Evolutionary conservation across 2,329 filamentous ascomycete species (phyloP).

Genomic region (Nakataea oryzae): DNA sequence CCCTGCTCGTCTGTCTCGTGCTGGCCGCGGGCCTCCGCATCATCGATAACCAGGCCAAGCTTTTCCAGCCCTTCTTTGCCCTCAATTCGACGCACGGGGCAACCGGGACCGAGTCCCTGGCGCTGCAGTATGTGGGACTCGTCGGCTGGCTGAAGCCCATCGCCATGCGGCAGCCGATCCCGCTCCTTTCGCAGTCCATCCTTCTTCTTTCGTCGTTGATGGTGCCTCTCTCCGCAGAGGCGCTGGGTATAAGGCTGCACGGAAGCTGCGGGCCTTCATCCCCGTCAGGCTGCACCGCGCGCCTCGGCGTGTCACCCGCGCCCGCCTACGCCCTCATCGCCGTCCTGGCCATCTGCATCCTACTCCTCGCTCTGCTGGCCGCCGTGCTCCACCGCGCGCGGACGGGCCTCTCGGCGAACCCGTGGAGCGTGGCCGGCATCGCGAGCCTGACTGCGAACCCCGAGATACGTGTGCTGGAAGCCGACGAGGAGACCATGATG

Average conservation of each 20-base stretch:
- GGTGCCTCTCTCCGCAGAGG: conserved; percentile 28
- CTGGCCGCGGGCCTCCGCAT: conserved; percentile 27
- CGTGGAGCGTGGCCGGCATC: conserved; percentile 28
- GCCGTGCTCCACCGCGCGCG: conserved; percentile 19
- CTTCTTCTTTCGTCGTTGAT: conserved; percentile 22
- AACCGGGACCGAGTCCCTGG: conserved; percentile 27
- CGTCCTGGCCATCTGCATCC: conserved; percentile 19
- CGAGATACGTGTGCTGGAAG: conserved; percentile 14
- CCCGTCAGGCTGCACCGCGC: conserved; percentile 20
- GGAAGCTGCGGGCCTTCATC: conserved; percentile 20
- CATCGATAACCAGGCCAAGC: conserved; percentile 26
- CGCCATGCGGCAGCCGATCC: conserved; percentile 22
- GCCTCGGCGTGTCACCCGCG: conserved; percentile 20
- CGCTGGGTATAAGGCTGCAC: conserved; percentile 25
- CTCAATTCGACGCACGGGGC: conserved; percentile 25
- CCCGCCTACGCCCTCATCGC: conserved; percentile 20
- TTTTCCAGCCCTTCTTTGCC: conserved; percentile 32
- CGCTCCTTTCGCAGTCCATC: conserved; percentile 22
- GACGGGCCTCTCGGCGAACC: conserved; percentile 27
- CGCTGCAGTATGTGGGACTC: conserved; percentile 27
- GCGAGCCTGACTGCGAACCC: conserved; percentile 20
- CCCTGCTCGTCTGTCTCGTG: conserved; percentile 25
- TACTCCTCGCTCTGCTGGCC: conserved; percentile 17
- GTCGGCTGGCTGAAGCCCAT: conserved; percentile 23
- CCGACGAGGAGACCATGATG: conserved; percentile 12